phyloP scores from a whole-genome alignment of 1,284 basidiomycete genomes.

The Puccinia brachypodii region DNA sequence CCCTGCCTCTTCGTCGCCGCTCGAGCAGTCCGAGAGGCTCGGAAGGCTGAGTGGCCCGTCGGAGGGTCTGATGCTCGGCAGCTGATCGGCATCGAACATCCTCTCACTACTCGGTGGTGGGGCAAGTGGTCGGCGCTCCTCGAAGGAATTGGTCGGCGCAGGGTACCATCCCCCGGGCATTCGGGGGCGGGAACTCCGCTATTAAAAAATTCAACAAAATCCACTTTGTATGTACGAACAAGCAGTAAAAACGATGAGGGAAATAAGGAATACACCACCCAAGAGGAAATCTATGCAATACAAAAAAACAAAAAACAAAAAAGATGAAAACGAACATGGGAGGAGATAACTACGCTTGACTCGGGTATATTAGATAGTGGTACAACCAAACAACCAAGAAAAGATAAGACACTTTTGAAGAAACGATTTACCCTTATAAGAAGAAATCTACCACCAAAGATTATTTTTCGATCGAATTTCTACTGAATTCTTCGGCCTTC shows the following conservation, averaged over 20 bases:
- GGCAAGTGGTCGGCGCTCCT: too few species aligned
- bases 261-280: neutral
- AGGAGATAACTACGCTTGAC: too few species aligned
- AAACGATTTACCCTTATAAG: too few species aligned
- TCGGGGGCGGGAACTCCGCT: too few species aligned
- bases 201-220: too few species aligned
- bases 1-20: neutral
- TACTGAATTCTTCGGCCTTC: conserved; percentile 29
- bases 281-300: neutral
- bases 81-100: neutral
- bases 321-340: neutral
- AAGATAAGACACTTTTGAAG: too few species aligned
- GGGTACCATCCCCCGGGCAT: too few species aligned
- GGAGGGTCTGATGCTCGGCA: neutral
- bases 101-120: neutral
- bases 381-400: too few species aligned
- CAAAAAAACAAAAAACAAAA: neutral
- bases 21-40: neutral
- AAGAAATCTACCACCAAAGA: neutral
- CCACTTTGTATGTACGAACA: too few species aligned
- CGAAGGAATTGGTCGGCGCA: too few species aligned
- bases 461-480: neutral
- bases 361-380: neutral
- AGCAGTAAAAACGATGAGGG: too few species aligned
- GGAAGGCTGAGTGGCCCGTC: neutral